phyloP scores from a whole-genome alignment of 805 yeast species.

The Kuraishia piskuri region DNA sequence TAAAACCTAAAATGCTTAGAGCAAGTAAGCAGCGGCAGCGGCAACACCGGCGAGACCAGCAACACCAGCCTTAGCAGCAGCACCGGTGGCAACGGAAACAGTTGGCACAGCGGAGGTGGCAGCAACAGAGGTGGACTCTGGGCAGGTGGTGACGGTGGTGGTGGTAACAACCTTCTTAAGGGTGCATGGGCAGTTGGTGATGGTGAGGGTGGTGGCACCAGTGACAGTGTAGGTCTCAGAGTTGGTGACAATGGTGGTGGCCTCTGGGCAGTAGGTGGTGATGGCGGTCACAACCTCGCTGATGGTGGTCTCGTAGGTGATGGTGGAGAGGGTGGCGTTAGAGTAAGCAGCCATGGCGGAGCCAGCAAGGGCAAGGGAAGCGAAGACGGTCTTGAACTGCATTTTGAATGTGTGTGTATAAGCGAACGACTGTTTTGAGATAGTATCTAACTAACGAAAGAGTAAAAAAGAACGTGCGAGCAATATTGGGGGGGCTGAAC shows the following conservation, averaged over 20 bases:
- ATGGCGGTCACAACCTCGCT: slow-evolving; percentile 55
- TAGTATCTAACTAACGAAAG: background rate
- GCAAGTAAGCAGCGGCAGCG: slow-evolving; percentile 30
- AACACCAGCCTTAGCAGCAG: slow-evolving; percentile 28
- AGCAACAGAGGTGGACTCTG: slow-evolving; percentile 8
- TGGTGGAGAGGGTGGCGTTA: slow-evolving; percentile 36
- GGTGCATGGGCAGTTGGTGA: slow-evolving; percentile 86
- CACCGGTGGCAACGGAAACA: slow-evolving; percentile 15
- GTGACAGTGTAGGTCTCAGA: slow-evolving; percentile 67
- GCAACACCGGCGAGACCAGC: slow-evolving; percentile 29
- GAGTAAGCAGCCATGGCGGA: slow-evolving; percentile 39
- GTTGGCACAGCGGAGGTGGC: slow-evolving; percentile 12
- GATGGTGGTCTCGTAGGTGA: slow-evolving; percentile 34
- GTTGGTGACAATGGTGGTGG: slow-evolving; percentile 61
- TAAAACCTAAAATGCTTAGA: slow-evolving; percentile 17
- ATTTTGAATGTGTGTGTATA: slow-evolving; percentile 14
- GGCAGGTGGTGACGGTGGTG: slow-evolving; percentile 13
- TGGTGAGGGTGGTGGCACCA: slow-evolving; percentile 71
- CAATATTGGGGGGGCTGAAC: background rate
- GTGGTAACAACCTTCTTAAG: slow-evolving; percentile 20
- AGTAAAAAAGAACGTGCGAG: slow-evolving; percentile 3
- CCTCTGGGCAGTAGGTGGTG: slow-evolving; percentile 78
- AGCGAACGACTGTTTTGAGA: slow-evolving; percentile 20
- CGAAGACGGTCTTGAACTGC: slow-evolving; percentile 23
- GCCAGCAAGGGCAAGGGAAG: slow-evolving; percentile 26